Conservation (phyloP, 148 eudicot species). For the Chenopodium suecicum region DNA sequence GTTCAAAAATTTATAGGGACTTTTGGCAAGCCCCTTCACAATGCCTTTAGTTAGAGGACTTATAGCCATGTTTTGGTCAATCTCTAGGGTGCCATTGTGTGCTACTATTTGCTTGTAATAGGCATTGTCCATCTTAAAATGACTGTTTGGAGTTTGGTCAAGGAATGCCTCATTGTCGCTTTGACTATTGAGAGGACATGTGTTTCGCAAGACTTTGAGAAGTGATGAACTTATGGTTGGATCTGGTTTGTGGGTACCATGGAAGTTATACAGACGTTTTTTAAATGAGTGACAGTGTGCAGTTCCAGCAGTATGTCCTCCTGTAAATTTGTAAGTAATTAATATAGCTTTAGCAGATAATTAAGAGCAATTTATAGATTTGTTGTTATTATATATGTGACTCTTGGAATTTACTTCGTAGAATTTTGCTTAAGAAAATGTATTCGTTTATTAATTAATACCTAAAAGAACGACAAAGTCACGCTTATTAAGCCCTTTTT, state of each 20-base stretch:
- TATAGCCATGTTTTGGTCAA: conserved; percentile 39
- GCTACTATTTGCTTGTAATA: conserved; percentile 34
- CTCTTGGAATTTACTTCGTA: too few relatives aligned
- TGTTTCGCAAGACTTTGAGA: background rate
- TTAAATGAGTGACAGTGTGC: background rate
- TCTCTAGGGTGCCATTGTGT: conserved; percentile 28
- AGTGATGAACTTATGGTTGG: background rate
- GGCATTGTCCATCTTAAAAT: conserved; percentile 33
- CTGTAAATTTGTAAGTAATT: background rate
- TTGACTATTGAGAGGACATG: background rate
- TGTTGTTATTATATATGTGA: too few relatives aligned
- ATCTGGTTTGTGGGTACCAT: background rate
- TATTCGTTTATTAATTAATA: background rate
- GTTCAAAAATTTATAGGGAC: background rate
- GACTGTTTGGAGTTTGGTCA: conserved; percentile 19
- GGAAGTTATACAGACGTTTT: background rate
- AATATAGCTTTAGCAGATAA: too few relatives aligned
- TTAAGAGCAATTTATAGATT: too few relatives aligned
- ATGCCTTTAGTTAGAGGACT: background rate
- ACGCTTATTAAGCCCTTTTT: background rate
- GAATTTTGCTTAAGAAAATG: too few relatives aligned
- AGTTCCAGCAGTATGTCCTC: background rate
- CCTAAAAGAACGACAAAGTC: background rate
- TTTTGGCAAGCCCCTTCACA: background rate
- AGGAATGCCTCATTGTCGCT: background rate